phyloP scores from a whole-genome alignment of 2,329 filamentous ascomycete species.

The Dothideomycetes sp. region DNA sequence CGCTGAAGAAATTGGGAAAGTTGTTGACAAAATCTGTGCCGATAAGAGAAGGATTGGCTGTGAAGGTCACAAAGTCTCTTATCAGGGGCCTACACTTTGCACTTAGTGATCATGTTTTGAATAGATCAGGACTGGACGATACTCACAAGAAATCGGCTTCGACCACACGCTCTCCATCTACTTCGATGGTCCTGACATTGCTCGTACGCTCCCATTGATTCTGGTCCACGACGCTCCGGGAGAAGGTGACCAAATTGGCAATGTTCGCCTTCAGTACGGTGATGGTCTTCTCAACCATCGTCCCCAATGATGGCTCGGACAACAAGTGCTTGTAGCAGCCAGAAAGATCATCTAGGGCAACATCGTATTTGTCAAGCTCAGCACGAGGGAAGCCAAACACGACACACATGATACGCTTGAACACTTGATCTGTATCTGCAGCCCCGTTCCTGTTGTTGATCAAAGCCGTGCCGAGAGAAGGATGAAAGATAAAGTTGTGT shows the following conservation, averaged over 20 bases:
- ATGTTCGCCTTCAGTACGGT: slow-evolving; percentile 32
- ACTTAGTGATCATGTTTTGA: too few relatives aligned
- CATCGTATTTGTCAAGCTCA: slow-evolving; percentile 25
- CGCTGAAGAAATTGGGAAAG: slow-evolving; percentile 41
- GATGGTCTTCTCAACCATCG: slow-evolving; percentile 27
- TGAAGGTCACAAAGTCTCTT: slow-evolving; percentile 45
- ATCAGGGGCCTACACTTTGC: slow-evolving; percentile 38
- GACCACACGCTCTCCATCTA: slow-evolving; percentile 32
- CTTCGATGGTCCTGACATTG: slow-evolving; percentile 30
- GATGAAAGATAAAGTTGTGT: slow-evolving; percentile 40
- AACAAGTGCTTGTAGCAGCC: slow-evolving; percentile 32
- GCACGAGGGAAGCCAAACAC: slow-evolving; percentile 31
- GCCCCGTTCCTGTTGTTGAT: slow-evolving; percentile 25
- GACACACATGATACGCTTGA: slow-evolving; percentile 16
- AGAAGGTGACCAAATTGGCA: slow-evolving; percentile 49
- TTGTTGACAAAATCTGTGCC: slow-evolving; percentile 41
- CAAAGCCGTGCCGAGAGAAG: slow-evolving; percentile 33
- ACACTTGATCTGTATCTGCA: slow-evolving; percentile 17
- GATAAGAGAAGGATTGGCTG: slow-evolving; percentile 39
- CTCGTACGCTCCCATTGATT: slow-evolving; percentile 49
- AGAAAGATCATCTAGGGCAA: slow-evolving; percentile 22
- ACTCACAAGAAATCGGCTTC: slow-evolving; percentile 37
- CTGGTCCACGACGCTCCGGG: slow-evolving; percentile 49
- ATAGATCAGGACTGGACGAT: too few relatives aligned
- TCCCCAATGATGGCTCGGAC: slow-evolving; percentile 34